phyloP scores from a whole-genome alignment of 2,329 filamentous ascomycete genomes.

The Pleomassaria siparia region DNA sequence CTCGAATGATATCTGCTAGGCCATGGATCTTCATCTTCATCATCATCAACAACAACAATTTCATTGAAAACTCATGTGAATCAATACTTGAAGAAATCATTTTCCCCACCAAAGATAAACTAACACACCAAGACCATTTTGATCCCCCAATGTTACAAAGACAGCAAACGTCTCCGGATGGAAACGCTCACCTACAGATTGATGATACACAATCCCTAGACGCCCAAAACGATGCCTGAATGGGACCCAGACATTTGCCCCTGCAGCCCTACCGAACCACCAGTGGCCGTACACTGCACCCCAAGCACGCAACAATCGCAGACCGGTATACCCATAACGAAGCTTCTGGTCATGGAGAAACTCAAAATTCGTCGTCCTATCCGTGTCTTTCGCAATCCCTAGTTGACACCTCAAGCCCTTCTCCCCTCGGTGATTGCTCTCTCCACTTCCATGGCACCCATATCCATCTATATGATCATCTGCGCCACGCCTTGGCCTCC shows the following conservation, averaged over 20 bases:
- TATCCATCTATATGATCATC: conserved; percentile 74
- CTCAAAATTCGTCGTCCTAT: not conserved
- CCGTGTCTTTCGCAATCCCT: not conserved
- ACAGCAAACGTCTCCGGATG: not conserved
- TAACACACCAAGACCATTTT: not conserved
- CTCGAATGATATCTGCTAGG: too few species aligned
- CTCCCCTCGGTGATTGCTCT: too few species aligned
- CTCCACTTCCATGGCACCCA: not conserved
- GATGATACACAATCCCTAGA: conserved; percentile 23
- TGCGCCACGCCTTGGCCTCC: conserved; percentile 92
- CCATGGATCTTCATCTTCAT: too few species aligned
- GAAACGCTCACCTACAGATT: conserved; percentile 34
- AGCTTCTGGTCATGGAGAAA: not conserved
- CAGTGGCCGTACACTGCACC: not conserved
- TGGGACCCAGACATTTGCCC: too few species aligned
- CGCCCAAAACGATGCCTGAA: not conserved
- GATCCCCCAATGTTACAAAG: not conserved
- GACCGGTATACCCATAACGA: not conserved
- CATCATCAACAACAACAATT: too few species aligned
- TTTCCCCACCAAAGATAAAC: not conserved
- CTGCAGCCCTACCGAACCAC: not conserved
- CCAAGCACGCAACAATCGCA: not conserved
- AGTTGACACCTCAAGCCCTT: not conserved
- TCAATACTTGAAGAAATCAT: not conserved
- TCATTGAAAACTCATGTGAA: not conserved